These are phyloP conservation scores for Lagenidium sp. DNA, from an alignment of 352 stramenopile genomes.

Conservation along the genomic window DNA sequence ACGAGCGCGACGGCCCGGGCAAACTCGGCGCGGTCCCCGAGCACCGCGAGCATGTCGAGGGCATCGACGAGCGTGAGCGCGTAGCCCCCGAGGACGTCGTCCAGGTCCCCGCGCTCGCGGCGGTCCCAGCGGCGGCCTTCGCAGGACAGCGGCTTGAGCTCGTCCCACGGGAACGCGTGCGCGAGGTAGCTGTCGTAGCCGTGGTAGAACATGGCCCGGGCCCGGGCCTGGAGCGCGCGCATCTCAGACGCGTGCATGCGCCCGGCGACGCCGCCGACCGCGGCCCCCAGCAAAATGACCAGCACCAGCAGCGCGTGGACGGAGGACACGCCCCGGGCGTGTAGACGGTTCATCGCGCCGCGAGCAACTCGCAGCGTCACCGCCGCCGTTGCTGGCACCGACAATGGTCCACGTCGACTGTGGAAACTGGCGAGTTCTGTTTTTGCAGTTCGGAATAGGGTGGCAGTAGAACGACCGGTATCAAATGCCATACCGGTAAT, in stretches of 20 bases:
- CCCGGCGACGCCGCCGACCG: constrained; percentile 1
- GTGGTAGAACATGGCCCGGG: constrained; percentile 86
- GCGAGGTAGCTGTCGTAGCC: constrained; percentile 83
- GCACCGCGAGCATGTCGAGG: constrained; percentile 83
- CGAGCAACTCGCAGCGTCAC: no score
- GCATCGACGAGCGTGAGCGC: constrained; percentile 85
- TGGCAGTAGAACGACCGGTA: no score
- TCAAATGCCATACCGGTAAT: no score
- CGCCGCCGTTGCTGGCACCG: no score
- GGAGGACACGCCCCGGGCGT: background rate
- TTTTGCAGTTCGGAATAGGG: no score
- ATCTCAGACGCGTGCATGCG: constrained; percentile 67
- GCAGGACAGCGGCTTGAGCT: constrained; percentile 81
- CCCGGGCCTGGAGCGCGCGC: constrained; percentile 56
- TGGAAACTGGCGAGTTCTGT: no score
- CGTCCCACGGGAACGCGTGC: constrained; percentile 82
- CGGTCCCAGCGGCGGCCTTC: constrained; percentile 67
- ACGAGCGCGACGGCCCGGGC: constrained; percentile 54
- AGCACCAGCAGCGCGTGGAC: background rate
- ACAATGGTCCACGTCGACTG: no score
- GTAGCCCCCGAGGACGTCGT: constrained; percentile 78
- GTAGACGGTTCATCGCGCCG: no score
- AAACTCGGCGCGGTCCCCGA: constrained; percentile 81
- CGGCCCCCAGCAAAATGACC: background rate
- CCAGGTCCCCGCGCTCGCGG: constrained; percentile 72